Conservation (phyloP, 495 filamentous ascomycete genomes). For the Penicillium alfredii region DNA sequence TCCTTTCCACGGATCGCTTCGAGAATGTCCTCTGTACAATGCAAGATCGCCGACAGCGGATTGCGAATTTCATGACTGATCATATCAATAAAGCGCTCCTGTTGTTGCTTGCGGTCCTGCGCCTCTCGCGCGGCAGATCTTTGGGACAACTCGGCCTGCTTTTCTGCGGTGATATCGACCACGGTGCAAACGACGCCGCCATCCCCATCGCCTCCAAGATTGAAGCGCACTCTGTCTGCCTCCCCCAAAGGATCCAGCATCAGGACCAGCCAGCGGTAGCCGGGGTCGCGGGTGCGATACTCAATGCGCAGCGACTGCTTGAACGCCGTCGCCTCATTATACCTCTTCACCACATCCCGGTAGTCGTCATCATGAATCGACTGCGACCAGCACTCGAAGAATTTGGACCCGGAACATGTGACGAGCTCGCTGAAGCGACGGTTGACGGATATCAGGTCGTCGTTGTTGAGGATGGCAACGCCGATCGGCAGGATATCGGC, state of each 20-base stretch:
- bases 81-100: slow-evolving; percentile 84
- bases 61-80: slow-evolving; percentile 86
- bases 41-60: slow-evolving; percentile 71
- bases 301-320: slow-evolving; percentile 14
- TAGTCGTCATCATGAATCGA: slow-evolving; percentile 20
- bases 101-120: slow-evolving; percentile 58
- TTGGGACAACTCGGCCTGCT: slow-evolving; percentile 43
- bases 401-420: neutral
- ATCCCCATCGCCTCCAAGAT: neutral
- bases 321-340: slow-evolving; percentile 1
- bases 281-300: slow-evolving; percentile 12
- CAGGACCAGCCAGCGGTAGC: slow-evolving; percentile 16
- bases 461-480: slow-evolving; percentile 20
- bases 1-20: slow-evolving; percentile 13
- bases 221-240: slow-evolving; percentile 5
- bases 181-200: slow-evolving; percentile 21
- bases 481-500: slow-evolving; percentile 24
- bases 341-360: slow-evolving; percentile 10
- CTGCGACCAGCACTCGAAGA: slow-evolving; percentile 13
- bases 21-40: slow-evolving; percentile 72
- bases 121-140: slow-evolving; percentile 60
- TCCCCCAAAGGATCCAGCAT: slow-evolving; percentile 9
- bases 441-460: slow-evolving; percentile 19
- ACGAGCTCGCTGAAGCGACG: slow-evolving; percentile 17
- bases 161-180: slow-evolving; percentile 41